phyloP scores from a whole-genome alignment of 2,329 filamentous ascomycete genomes.

The Colletotrichum lini region DNA sequence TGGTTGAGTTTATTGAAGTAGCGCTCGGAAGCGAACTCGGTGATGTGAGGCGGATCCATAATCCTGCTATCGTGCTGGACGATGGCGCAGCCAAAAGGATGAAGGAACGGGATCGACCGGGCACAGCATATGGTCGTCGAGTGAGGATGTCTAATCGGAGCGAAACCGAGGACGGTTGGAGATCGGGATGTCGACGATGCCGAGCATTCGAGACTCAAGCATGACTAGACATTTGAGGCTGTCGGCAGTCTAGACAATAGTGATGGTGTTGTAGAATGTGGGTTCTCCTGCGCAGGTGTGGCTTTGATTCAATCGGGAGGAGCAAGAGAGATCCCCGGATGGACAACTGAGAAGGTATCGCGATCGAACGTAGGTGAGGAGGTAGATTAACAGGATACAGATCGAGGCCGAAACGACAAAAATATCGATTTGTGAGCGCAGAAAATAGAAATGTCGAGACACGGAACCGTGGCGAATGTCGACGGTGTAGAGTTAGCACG shows the following conservation, averaged over 20 bases:
- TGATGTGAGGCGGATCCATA: constrained; percentile 75
- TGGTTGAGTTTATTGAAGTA: constrained; percentile 75
- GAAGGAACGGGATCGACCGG: constrained; percentile 30
- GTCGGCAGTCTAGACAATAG: background rate
- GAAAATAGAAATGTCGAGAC: background rate
- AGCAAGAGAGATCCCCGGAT: background rate
- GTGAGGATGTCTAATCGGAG: constrained; percentile 26
- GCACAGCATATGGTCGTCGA: constrained; percentile 34
- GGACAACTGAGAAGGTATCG: background rate
- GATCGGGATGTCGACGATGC: constrained; percentile 44
- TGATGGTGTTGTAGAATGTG: background rate
- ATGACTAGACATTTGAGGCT: constrained; percentile 51
- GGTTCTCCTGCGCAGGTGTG: background rate
- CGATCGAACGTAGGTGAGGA: background rate
- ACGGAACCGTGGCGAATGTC: background rate
- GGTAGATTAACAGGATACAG: background rate
- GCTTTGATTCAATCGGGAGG: background rate
- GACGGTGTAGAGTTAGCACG: constrained; percentile 41
- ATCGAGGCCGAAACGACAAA: background rate
- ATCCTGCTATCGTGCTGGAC: constrained; percentile 46
- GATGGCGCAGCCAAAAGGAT: constrained; percentile 44
- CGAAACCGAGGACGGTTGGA: constrained; percentile 17
- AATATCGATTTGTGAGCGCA: background rate
- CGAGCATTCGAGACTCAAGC: constrained; percentile 48
- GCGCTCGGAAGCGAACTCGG: constrained; percentile 76